Conservation (phyloP, 2,329 filamentous ascomycete species). For the Pseudophaeomoniella oleicola region DNA sequence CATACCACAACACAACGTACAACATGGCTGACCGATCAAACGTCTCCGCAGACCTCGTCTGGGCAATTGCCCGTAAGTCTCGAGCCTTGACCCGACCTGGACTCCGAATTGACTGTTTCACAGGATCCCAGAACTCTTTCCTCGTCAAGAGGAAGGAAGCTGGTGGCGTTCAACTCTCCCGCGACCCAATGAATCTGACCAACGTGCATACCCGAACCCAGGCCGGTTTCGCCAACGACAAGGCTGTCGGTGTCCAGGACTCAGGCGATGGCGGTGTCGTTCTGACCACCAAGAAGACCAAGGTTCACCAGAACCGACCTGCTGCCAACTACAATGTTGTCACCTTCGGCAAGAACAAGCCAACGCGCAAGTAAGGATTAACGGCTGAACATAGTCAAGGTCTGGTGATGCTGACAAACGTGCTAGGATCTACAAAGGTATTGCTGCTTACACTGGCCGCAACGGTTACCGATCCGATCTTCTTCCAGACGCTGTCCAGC, state of each 20-base stretch:
- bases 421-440: constrained; percentile 68
- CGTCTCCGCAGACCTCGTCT: constrained; percentile 82
- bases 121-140: constrained; percentile 79
- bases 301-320: constrained; percentile 57
- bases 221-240: constrained; percentile 83
- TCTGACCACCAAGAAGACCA: constrained; percentile 68
- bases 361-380: constrained; percentile 58
- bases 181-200: constrained; percentile 81
- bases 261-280: constrained; percentile 66
- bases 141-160: constrained; percentile 75
- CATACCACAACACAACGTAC: background rate
- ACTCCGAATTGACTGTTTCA: constrained; percentile 5
- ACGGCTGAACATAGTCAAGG: background rate
- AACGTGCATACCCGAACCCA: constrained; percentile 91
- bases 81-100: background rate
- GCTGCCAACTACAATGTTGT: constrained; percentile 49
- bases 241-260: constrained; percentile 73
- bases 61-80: constrained; percentile 85
- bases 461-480: constrained; percentile 72
- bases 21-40: constrained; percentile 42
- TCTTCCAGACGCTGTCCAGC: constrained; percentile 64
- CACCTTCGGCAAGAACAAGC: constrained; percentile 57
- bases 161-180: constrained; percentile 80
- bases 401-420: constrained; percentile 10
- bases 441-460: constrained; percentile 73